phyloP scores from a whole-genome alignment of 2,329 filamentous ascomycete species.

The Lasiodiplodia sp. region DNA sequence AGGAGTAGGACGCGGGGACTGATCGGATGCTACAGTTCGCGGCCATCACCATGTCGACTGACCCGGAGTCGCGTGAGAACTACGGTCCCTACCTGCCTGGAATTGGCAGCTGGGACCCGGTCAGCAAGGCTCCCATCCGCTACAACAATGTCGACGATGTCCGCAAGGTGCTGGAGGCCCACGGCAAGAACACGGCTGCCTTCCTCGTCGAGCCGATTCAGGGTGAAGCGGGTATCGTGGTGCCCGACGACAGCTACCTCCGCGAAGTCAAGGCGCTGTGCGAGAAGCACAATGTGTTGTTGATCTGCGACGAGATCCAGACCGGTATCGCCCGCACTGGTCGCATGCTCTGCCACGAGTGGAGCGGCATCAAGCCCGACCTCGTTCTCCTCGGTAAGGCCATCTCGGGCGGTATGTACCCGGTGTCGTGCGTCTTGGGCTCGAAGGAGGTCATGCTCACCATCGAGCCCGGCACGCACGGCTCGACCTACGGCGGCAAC shows the following conservation, averaged over 20 bases:
- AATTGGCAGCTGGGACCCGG: constrained; percentile 78
- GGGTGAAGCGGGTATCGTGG: constrained; percentile 95
- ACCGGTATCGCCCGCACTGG: constrained; percentile 96
- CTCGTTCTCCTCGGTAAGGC: constrained; percentile 95
- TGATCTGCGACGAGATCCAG: constrained; percentile 99
- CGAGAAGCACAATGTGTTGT: constrained; percentile 91
- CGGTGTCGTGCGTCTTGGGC: constrained; percentile 91
- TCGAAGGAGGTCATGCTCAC: constrained; percentile 94
- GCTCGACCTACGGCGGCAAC: constrained; percentile 98
- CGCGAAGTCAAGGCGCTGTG: constrained; percentile 81
- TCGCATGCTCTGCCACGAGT: constrained; percentile 91
- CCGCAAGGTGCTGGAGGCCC: constrained; percentile 77
- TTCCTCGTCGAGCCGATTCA: constrained; percentile 98
- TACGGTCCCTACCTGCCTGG: constrained; percentile 95
- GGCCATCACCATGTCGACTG: constrained; percentile 92
- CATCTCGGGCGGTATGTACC: constrained; percentile 98
- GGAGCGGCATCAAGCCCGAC: constrained; percentile 94
- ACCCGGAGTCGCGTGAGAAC: constrained; percentile 94
- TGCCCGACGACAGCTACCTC: constrained; percentile 90
- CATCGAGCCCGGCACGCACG: constrained; percentile 94
- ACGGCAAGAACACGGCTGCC: constrained; percentile 85
- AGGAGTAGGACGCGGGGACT: not conserved
- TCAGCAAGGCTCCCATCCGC: constrained; percentile 77
- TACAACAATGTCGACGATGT: constrained; percentile 88
- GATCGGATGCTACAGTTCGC: constrained; percentile 70